Conservation (phyloP, 2,329 filamentous ascomycete species). For the Aureobasidium uvarum region DNA sequence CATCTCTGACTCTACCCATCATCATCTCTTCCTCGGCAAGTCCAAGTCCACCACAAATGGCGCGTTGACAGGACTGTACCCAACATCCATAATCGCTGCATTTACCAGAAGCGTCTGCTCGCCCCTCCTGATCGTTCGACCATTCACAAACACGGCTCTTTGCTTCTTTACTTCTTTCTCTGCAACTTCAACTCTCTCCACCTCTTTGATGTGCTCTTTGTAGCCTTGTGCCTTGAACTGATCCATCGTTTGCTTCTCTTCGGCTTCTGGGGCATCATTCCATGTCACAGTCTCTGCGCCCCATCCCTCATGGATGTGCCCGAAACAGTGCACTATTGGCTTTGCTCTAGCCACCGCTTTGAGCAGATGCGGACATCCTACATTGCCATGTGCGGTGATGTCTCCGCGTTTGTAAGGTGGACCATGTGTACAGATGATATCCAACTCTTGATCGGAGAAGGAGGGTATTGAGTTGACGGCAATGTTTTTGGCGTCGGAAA, state of each 20-base stretch:
- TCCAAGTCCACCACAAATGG: conserved; percentile 59
- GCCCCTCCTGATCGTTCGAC: conserved; percentile 43
- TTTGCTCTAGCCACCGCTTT: conserved; percentile 51
- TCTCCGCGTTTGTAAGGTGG: conserved; percentile 56
- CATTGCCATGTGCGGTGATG: conserved; percentile 39
- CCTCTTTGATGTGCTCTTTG: conserved; percentile 32
- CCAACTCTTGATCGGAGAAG: conserved; percentile 37
- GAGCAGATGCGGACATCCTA: conserved; percentile 57
- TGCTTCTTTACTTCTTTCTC: conserved; percentile 32
- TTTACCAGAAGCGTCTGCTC: conserved; percentile 59
- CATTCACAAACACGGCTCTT: conserved; percentile 38
- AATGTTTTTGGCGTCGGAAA: conserved; percentile 36
- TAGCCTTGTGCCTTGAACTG: conserved; percentile 25
- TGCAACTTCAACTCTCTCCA: conserved; percentile 26
- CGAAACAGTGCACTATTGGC: conserved; percentile 60
- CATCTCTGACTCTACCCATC: not conserved
- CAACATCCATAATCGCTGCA: conserved; percentile 55
- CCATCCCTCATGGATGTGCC: conserved; percentile 60
- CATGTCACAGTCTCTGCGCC: conserved; percentile 47
- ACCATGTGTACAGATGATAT: conserved; percentile 62
- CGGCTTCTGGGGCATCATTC: conserved; percentile 37
- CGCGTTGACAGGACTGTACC: conserved; percentile 51
- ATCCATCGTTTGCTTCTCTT: conserved; percentile 42
- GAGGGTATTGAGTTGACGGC: conserved; percentile 40
- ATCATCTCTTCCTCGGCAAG: conserved; percentile 30